These are phyloP conservation scores for Hansenula sp. DNA, from an alignment of 1,139 yeast species.

Conservation along the genomic window DNA sequence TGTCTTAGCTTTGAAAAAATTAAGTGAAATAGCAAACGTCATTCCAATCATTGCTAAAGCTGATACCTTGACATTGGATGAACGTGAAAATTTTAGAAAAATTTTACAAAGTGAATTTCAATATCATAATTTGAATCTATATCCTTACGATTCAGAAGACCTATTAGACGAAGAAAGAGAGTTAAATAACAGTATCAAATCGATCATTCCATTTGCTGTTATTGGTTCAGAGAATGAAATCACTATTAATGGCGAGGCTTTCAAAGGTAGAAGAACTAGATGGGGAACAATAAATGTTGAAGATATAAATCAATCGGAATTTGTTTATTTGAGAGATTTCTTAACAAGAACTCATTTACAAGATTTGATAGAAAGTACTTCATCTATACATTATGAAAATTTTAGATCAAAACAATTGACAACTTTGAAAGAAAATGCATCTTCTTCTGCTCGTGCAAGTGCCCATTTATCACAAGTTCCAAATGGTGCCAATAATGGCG, in stretches of 20 bases:
- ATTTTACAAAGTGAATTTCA: constrained; percentile 73
- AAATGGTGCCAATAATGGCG: constrained; percentile 4
- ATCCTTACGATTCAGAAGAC: constrained; percentile 81
- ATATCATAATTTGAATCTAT: constrained; percentile 70
- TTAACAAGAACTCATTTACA: constrained; percentile 93
- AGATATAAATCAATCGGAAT: constrained; percentile 93
- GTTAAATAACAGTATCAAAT: constrained; percentile 71
- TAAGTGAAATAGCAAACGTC: constrained; percentile 88
- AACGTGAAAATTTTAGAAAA: constrained; percentile 74
- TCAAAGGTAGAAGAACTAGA: constrained; percentile 86
- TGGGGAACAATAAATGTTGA: constrained; percentile 94
- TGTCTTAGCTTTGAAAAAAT: constrained; percentile 75
- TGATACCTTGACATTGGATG: constrained; percentile 83
- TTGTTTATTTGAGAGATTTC: constrained; percentile 88
- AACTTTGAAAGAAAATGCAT: constrained; percentile 86
- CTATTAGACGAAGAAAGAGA: constrained; percentile 78
- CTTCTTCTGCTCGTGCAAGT: constrained; percentile 21
- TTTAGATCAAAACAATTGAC: constrained; percentile 93
- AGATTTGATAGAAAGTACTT: constrained; percentile 91
- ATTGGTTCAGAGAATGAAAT: constrained; percentile 88
- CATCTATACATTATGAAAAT: constrained; percentile 84
- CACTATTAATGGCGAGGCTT: constrained; percentile 68
- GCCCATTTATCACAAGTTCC: constrained; percentile 18
- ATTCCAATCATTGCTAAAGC: constrained; percentile 94
- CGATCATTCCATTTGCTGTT: constrained; percentile 87